Percentiles rank a stretch among this genome's conserved stretches.
Conservation (phyloP, 1,139 yeast species). For the Yamadazyma jaroonii region DNA sequence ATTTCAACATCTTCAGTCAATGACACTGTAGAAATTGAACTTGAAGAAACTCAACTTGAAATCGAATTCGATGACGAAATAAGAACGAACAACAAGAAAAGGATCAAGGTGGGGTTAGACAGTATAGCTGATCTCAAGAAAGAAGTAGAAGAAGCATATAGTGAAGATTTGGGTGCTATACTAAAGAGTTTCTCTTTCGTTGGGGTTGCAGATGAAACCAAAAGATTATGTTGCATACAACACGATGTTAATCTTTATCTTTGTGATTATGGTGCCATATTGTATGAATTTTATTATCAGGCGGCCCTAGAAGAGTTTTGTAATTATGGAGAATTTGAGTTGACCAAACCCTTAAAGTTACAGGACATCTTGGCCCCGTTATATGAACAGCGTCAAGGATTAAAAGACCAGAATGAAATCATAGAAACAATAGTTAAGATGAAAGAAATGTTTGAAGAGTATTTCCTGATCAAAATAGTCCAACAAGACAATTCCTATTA, state of each 20-base stretch:
- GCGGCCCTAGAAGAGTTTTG: slow-evolving; percentile 73
- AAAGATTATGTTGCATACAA: slow-evolving; percentile 78
- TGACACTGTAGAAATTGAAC: too few species aligned
- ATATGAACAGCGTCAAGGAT: slow-evolving; percentile 13
- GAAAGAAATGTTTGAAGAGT: slow-evolving; percentile 79
- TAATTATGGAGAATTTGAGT: slow-evolving; percentile 67
- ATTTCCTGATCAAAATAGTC: slow-evolving; percentile 56
- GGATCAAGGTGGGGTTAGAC: slow-evolving; percentile 45
- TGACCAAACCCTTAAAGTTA: slow-evolving; percentile 38
- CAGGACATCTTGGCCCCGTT: slow-evolving; percentile 26
- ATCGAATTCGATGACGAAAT: slow-evolving; percentile 2
- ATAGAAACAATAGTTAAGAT: slow-evolving; percentile 37
- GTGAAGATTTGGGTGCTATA: slow-evolving; percentile 59
- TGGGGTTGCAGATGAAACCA: slow-evolving; percentile 74
- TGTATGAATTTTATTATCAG: slow-evolving; percentile 77
- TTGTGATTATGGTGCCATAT: slow-evolving; percentile 75
- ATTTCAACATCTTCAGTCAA: background rate
- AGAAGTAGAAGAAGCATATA: slow-evolving; percentile 45
- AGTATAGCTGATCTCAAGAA: slow-evolving; percentile 57
- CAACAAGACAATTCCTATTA: slow-evolving; percentile 26
- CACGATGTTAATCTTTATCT: slow-evolving; percentile 72
- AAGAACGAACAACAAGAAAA: slow-evolving; percentile 10
- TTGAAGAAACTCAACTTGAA: background rate
- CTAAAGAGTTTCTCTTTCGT: slow-evolving; percentile 72
- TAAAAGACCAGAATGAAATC: slow-evolving; percentile 18